Evolutionary conservation across 768 basidiomycete species (phyloP).

Genomic region (Hypholoma fasciculare): DNA sequence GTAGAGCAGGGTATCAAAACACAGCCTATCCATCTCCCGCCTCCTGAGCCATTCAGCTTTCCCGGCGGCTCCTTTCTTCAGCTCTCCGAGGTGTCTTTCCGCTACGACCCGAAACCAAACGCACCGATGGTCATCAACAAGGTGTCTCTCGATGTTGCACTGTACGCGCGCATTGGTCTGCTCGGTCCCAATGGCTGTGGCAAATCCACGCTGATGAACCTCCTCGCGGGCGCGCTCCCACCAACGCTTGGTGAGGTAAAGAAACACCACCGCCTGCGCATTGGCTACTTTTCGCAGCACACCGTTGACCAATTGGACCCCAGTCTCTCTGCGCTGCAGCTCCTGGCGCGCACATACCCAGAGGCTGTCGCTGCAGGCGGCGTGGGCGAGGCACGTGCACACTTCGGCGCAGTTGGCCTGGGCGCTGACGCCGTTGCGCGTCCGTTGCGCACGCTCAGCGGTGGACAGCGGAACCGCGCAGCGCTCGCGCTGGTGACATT

Average conservation of each 20-base stretch:
- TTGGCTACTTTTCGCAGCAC: conserved; percentile 66
- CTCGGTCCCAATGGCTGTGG: conserved; percentile 50
- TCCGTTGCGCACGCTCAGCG: conserved; percentile 43
- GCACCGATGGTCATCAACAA: conserved; percentile 25
- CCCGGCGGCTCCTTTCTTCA: conserved; percentile 31
- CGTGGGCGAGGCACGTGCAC: conserved; percentile 29
- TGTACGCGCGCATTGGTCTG: conserved; percentile 27
- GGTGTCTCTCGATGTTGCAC: conserved; percentile 28
- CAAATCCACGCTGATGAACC: conserved; percentile 57
- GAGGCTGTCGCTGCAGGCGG: conserved; percentile 20
- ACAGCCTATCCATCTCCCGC: conserved; percentile 28
- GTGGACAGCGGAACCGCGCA: conserved; percentile 60
- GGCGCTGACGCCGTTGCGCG: conserved; percentile 42
- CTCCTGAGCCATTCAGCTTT: conserved; percentile 30
- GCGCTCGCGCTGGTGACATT: conserved; percentile 58
- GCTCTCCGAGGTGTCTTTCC: conserved; percentile 31
- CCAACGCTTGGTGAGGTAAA: conserved; percentile 48
- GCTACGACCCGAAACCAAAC: conserved; percentile 21
- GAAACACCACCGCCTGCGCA: conserved; percentile 51
- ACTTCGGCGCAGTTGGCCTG: conserved; percentile 43
- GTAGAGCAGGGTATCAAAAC: conserved; percentile 37
- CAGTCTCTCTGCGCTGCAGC: conserved; percentile 23
- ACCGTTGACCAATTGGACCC: conserved; percentile 53
- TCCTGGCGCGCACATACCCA: conserved; percentile 26
- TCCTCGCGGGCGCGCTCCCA: conserved; percentile 39